phyloP scores from a whole-genome alignment of 176 grass and related monocot species.

The Avena atlantica region DNA sequence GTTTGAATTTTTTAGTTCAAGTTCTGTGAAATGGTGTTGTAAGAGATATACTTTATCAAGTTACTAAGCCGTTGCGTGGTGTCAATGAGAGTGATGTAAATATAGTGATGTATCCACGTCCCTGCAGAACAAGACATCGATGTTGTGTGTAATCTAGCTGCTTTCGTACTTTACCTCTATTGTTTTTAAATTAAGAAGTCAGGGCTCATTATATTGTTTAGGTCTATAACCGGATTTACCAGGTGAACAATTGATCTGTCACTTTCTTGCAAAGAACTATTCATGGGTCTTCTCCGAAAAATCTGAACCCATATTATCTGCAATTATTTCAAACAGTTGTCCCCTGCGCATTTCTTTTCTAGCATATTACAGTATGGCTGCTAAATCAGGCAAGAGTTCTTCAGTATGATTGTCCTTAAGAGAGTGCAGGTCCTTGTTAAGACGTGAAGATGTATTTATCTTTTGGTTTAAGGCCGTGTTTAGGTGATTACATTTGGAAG shows the following conservation, averaged over 20 bases:
- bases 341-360: not conserved
- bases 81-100: too few relatives aligned
- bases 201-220: not conserved
- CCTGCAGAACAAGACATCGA: not conserved
- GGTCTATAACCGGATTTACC: not conserved
- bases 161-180: not conserved
- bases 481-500: not conserved
- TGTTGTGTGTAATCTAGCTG: not conserved
- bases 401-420: not conserved
- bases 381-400: not conserved
- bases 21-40: too few relatives aligned
- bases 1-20: too few relatives aligned
- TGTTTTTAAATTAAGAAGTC: slow-evolving; percentile 39
- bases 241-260: not conserved
- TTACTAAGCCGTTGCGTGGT: too few relatives aligned
- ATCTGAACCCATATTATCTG: not conserved
- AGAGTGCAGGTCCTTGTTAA: not conserved
- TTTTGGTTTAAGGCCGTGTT: not conserved
- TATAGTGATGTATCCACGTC: not conserved
- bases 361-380: not conserved
- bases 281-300: not conserved
- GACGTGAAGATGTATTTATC: not conserved
- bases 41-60: too few relatives aligned
- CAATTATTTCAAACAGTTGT: not conserved
- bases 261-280: not conserved